These are phyloP conservation scores for Kurtzmaniella quercitrusa DNA, from an alignment of 1,139 yeast species.

Conservation along the genomic window DNA sequence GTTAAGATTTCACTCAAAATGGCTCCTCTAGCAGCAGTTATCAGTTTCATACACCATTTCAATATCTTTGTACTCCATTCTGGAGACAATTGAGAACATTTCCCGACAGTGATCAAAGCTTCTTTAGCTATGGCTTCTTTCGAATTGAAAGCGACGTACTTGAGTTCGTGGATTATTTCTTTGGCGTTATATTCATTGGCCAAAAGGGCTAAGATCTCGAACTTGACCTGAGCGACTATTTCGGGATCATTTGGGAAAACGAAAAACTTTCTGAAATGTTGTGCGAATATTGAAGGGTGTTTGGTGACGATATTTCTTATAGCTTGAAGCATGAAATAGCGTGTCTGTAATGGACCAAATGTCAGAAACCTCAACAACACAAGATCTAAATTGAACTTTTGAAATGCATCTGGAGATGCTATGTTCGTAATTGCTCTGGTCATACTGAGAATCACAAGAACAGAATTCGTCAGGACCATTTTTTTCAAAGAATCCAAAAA, in stretches of 20 bases:
- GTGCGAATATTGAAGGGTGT: constrained; percentile 44
- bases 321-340: constrained; percentile 38
- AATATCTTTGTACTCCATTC: constrained; percentile 35
- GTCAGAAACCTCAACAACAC: constrained; percentile 43
- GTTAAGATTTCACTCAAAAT: constrained; percentile 59
- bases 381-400: constrained; percentile 44
- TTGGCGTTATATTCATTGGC: constrained; percentile 50
- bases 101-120: constrained; percentile 56
- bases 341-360: constrained; percentile 27
- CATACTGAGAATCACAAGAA: constrained; percentile 60
- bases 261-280: constrained; percentile 48
- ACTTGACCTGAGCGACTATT: constrained; percentile 48
- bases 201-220: constrained; percentile 59
- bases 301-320: constrained; percentile 30
- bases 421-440: constrained; percentile 52
- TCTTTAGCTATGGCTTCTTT: constrained; percentile 38
- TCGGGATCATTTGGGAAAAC: constrained; percentile 55
- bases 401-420: constrained; percentile 48
- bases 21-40: constrained; percentile 23
- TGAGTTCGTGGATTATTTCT: constrained; percentile 60
- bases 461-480: constrained; percentile 49
- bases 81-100: constrained; percentile 40
- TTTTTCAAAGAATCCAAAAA: constrained; percentile 45
- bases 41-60: constrained; percentile 38
- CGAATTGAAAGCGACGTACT: constrained; percentile 52